Evolutionary conservation across 352 stramenopile species (phyloP), one percentile per base, ranked within the genome.

Genomic region (Phytophthora macrochlamydospora): DNA sequence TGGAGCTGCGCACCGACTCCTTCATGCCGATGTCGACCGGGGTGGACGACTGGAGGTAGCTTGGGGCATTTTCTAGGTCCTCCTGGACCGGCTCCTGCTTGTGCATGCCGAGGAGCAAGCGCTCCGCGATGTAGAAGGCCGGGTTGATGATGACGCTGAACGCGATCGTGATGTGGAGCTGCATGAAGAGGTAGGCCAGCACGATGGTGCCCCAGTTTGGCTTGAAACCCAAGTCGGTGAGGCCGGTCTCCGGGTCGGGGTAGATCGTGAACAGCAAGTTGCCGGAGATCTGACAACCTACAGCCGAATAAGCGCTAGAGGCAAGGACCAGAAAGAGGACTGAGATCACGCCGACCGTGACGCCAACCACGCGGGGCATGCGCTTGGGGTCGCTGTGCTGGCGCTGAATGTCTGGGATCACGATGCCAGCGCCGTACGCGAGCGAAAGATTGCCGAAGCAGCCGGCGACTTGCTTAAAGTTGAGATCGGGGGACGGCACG

Each of bases 201-300:
- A 73, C 59, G 2, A 72, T 59, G 28, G 37, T 38, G 24, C 73
- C 73, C 49, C 62, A 49, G 66, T 74, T 51, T 4, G 61, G 42
- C 11, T 42, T 5, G 48, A 83, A 83, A n/a, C 75, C 71, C 76
- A 55, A 2, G 60, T 30, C 4, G 68, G 32, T 69, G 31, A 80
- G 62, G 13, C 32, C 44, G 4, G 69, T 56, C 31, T 37, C 35
- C 32, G 50, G 12, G 48, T 71, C 52, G 3, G 67, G 64, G 60
- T 68, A 79, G 48, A 87, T 82, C 7, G 73, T 71, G 55, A 79
- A 87, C 43, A 85, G 64, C 63, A 87, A 45, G 62, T 86, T 86
- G 58, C 75, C 69, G 4, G 65, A 65, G 57, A 86, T 83, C 64
- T 83, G 78, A 57, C 78, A 84, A 6, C 78, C 78, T 3, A 83